Base-by-base conservation (phyloP, 2,329 filamentous ascomycete species). In the Phyllosticta citriasiana region DNA sequence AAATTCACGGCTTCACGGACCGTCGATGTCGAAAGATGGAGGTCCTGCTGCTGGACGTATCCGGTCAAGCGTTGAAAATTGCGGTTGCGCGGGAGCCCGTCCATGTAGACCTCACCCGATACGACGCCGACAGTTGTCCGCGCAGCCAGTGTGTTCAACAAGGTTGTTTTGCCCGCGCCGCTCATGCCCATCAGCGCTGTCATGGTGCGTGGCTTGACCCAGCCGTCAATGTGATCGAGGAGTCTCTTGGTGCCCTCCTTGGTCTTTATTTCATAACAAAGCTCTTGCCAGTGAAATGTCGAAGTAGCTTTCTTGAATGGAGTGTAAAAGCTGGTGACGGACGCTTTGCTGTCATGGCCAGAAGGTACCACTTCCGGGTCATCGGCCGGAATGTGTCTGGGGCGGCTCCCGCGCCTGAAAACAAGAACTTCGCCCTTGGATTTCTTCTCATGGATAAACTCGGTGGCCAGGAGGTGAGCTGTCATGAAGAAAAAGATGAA, bases 41-140 rank as follows among this genome's bases (percentile, higher is more conserved):
- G 81, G 82, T 97, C 92, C 72, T 96, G 91, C 72, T 96, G 92
- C 71, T 96, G 90, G 40, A 92, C 91, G 67, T 96, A 96, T 56
- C 91, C 91, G 0, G 90, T 95, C 77, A 93, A 94, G 65, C 91
- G 88, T 73, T 96, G 91, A 81, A 96, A 96, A 0, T 88, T 91
- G 53, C 81, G 81, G 66, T 95, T 90, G 55, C 89, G 84, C 27
- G 84, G 85, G 47, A 79, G 80, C 1, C 88, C 88, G 66, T 92
- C 88, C 7, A 92, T 87, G n/a, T 91, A 76, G 87, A 96, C 94
- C 67, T 93, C 87, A 59, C 92, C 92, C 6, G 84, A 85, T 55
- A 96, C 89, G 19, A 96, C 87, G 75, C 92, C 92, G 85, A 94
- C 93, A 0, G 89, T 91, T 10, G 88, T 88, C 71, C 92, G 87